Conservation (phyloP, 345 rosid species). For the Arabis alpina region DNA sequence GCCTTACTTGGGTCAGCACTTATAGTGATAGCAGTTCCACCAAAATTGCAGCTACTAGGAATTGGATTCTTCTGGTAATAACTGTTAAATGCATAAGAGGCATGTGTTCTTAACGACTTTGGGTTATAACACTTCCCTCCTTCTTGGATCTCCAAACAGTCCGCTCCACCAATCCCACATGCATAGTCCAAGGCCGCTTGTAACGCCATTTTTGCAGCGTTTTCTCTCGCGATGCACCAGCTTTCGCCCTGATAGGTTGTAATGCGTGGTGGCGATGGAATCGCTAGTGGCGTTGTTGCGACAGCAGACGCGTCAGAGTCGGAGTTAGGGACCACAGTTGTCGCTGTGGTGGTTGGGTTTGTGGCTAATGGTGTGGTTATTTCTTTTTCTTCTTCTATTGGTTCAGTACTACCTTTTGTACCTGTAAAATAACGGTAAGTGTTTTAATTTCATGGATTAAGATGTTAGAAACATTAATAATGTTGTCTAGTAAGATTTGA, state of each 20-base stretch:
- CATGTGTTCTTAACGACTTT: constrained; percentile 63
- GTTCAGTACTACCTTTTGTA: constrained; percentile 31
- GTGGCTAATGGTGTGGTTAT: constrained; percentile 45
- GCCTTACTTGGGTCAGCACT: constrained; percentile 89
- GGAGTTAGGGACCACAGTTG: constrained; percentile 35
- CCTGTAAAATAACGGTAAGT: constrained; percentile 10
- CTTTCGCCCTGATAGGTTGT: constrained; percentile 25
- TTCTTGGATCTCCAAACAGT: constrained; percentile 68
- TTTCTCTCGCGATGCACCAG: constrained; percentile 88
- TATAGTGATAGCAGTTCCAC: constrained; percentile 77
- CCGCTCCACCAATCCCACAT: constrained; percentile 80
- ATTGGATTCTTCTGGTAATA: constrained; percentile 89
- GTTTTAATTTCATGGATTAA: constrained; percentile 14
- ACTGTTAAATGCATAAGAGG: constrained; percentile 82
- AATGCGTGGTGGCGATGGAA: constrained; percentile 35
- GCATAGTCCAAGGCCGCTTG: constrained; percentile 93
- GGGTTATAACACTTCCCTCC: constrained; percentile 82
- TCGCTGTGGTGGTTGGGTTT: constrained; percentile 33
- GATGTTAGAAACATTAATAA: constrained; percentile 18
- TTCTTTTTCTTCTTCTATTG: constrained; percentile 41
- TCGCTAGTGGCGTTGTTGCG: constrained; percentile 39
- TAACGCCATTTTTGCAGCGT: constrained; percentile 58
- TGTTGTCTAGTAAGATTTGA: constrained; percentile 25
- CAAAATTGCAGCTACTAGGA: constrained; percentile 89
- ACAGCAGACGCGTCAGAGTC: constrained; percentile 45